Base-by-base conservation (phyloP, 2,329 filamentous ascomycete species). In the Nemania sp. region DNA sequence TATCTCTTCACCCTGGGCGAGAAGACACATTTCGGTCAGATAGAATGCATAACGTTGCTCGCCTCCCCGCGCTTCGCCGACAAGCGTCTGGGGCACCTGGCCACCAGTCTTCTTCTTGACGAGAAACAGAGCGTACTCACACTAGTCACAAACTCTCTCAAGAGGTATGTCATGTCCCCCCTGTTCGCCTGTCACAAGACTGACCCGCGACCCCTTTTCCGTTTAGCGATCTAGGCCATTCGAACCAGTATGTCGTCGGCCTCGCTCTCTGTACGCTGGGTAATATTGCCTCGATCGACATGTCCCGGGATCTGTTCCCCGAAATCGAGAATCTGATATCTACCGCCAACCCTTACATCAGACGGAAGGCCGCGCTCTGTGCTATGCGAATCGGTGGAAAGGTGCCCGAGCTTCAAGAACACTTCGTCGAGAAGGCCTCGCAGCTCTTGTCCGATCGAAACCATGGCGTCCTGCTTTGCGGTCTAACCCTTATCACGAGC, bases 361-460 rank as follows among this genome's bases (percentile, higher is more conserved):
- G 95, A 69, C 87, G 95, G 69, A 99, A 99, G 81, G 95, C 95
- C 17, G 95, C 95, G 3, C 84, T 99, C n/a, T 99, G 95, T 78
- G 95, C 95, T 52, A 99, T 99, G 95, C 87, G 93, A 67, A 97
- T 99, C 82, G 97, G 93, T 79, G 90, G 92, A 70, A 99, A 99
- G 77, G 95, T 99, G 11, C 95, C 96, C 5, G 95, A 99, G 75
- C 80, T 99, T 55, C 92, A 97, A 76, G 96, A 99, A 75, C 93
- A 99, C 77, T 99, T 99, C 73, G 75, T 97, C 59, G 95, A 99
- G 63, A 98, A 98, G 76, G 91, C 94, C 15, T 90, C 95, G 63
- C 83, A 91, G 29, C 82, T 99, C 10, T 80, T 99, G 20, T 90
- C 92, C 25, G 95, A 99, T 76, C 85, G 95, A 63, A 99, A 99